These are phyloP conservation scores for Lepidopterella palustris DNA, from an alignment of 495 filamentous ascomycete genomes.

Conservation along the genomic window DNA sequence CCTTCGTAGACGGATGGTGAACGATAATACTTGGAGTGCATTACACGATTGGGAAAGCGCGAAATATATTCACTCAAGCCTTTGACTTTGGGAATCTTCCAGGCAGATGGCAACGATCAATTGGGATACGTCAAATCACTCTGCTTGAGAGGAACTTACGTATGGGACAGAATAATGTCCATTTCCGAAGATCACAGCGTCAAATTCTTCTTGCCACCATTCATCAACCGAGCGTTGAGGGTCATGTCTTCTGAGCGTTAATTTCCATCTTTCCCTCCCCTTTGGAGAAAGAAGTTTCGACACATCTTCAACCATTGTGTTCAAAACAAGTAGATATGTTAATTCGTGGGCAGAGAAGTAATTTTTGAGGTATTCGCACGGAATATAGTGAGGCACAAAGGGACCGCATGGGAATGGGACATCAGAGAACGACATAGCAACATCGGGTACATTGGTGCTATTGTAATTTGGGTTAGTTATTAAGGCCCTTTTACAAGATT, in stretches of 20 bases:
- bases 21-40: conserved; percentile 46
- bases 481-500: neutral
- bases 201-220: conserved; percentile 47
- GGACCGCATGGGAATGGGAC: conserved; percentile 45
- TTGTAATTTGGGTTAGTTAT: neutral
- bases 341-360: conserved; percentile 43
- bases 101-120: neutral
- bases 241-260: conserved; percentile 43
- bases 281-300: conserved; percentile 24
- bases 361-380: conserved; percentile 44
- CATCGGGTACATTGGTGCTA: conserved; percentile 47
- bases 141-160: conserved; percentile 33
- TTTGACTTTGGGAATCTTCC: conserved; percentile 40
- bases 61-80: conserved; percentile 39
- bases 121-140: neutral
- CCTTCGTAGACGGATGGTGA: conserved; percentile 30
- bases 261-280: conserved; percentile 36
- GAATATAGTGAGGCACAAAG: conserved; percentile 45
- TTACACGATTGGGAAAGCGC: conserved; percentile 37
- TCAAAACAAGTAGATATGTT: conserved; percentile 38
- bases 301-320: conserved; percentile 47
- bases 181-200: conserved; percentile 46
- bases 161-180: conserved; percentile 49
- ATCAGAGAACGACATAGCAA: conserved; percentile 49
- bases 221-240: conserved; percentile 36